phyloP scores from a whole-genome alignment of 2,329 filamentous ascomycete species.

The Fusarium humuli region DNA sequence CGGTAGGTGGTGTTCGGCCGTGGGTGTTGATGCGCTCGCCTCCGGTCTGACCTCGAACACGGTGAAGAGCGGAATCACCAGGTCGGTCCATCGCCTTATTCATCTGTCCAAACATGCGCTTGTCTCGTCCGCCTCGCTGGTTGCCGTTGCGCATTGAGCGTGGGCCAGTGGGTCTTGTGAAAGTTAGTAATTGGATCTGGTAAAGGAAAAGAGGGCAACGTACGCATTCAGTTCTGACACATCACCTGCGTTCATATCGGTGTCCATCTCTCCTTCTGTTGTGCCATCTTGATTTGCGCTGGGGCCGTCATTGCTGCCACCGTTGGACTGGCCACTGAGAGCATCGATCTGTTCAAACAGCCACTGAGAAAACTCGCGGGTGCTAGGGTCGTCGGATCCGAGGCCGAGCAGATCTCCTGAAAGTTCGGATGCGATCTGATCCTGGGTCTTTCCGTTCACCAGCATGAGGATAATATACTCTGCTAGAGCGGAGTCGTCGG shows the following conservation, averaged over 20 bases:
- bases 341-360: slow-evolving; percentile 87
- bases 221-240: slow-evolving; percentile 68
- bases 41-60: slow-evolving; percentile 77
- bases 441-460: slow-evolving; percentile 91
- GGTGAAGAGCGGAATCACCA: slow-evolving; percentile 80
- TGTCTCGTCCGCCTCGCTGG: slow-evolving; percentile 72
- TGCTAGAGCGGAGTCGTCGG: slow-evolving; percentile 83
- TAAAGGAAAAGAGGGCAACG: slow-evolving; percentile 48
- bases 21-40: slow-evolving; percentile 86
- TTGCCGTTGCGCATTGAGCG: slow-evolving; percentile 88
- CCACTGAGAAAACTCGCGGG: slow-evolving; percentile 88
- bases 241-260: slow-evolving; percentile 75
- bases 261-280: slow-evolving; percentile 66
- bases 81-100: slow-evolving; percentile 84
- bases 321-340: slow-evolving; percentile 73
- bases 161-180: slow-evolving; percentile 85
- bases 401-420: slow-evolving; percentile 87
- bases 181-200: slow-evolving; percentile 54
- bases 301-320: slow-evolving; percentile 51
- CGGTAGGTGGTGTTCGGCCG: slow-evolving; percentile 75
- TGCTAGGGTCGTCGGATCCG: slow-evolving; percentile 83
- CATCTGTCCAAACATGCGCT: slow-evolving; percentile 87
- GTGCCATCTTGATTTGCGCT: slow-evolving; percentile 52
- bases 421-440: slow-evolving; percentile 88
- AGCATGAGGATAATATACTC: slow-evolving; percentile 99